Evolutionary conservation across 257 asterid genomes (phyloP).

Genomic region (Craterostigma plantagineum): DNA sequence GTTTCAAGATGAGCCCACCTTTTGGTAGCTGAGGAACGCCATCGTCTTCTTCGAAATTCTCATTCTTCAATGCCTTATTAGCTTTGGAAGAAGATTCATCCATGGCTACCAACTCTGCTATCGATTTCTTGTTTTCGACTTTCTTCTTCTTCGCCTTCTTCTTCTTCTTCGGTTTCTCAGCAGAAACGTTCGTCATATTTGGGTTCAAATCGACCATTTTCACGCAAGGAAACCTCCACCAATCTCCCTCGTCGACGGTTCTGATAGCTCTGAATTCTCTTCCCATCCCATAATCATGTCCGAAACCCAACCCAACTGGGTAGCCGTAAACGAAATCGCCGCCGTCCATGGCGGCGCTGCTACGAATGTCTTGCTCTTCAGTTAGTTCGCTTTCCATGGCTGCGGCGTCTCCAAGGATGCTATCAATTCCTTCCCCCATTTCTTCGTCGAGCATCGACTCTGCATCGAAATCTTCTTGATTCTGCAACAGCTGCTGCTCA

Average conservation of each 20-base stretch:
- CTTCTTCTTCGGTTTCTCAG: constrained; percentile 37
- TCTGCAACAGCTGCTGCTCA: too few species aligned
- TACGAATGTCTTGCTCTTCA: constrained; percentile 1
- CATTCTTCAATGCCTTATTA: too few species aligned
- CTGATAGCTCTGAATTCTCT: constrained; percentile 33
- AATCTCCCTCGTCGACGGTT: constrained; percentile 32
- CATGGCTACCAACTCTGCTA: not conserved
- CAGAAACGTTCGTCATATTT: constrained; percentile 10
- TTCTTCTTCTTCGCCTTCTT: too few species aligned
- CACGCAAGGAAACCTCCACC: constrained; percentile 56
- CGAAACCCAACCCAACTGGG: constrained; percentile 62
- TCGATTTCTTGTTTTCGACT: constrained; percentile 12
- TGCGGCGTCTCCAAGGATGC: constrained; percentile 47
- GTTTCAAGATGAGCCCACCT: constrained; percentile 30
- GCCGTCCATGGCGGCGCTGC: constrained; percentile 3
- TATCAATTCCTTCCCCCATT: constrained; percentile 63
- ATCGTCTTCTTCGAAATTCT: not conserved
- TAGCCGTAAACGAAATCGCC: constrained; percentile 40
- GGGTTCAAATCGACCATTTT: constrained; percentile 37
- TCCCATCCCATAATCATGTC: constrained; percentile 28
- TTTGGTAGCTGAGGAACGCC: constrained; percentile 12
- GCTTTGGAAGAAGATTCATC: too few species aligned
- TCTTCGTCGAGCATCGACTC: constrained; percentile 83
- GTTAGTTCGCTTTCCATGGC: constrained; percentile 10
- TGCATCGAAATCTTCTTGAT: constrained; percentile 46